Evolutionary conservation across 371 early-diverging fungal species (phyloP), one percentile per base, ranked within the genome.

Genomic region (Syncephalastrum sp.): DNA sequence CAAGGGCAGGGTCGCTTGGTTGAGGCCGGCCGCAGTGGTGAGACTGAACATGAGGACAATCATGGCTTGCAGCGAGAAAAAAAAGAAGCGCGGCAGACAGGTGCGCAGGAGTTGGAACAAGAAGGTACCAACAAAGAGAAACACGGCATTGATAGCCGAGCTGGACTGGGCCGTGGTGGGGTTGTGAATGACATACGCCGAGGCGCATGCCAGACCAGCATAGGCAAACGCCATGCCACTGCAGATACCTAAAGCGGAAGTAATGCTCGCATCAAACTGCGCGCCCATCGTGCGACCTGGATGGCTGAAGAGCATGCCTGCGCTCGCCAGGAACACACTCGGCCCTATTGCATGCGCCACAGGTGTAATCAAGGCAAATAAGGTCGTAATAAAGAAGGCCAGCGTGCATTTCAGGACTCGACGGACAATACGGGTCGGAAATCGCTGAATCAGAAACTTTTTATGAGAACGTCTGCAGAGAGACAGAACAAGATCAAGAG

Each of bases 361-460:
- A 0, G 70, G 75, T 3, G 38, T 57, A 42, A 82, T 76, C 19
- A 82, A 52, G 48, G 77, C 68, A 54, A 85, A 61, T 2, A 75
- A 47, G 1, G 75, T 67, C 0, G 80, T 62, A 3, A 81, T 43
- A 38, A 74, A 82, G 23, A 78, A 72, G 14, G 85, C 83, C 4
- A 78, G 52, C 2, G 77, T 68, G 45, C 78, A 78, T 63, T 82
- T 82, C 46, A 82, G 60, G 1, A 82, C 77, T 13, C 85, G 76
- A 50, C 79, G 74, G 23, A 82, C 67, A 19, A 82, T 75, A 60
- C 83, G 67, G 7, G 71, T 69, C 3, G 82, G 75, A 49, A 85
- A 78, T 47, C 64, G 65, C 45, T 48, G 55, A 54, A 70, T 68
- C 24, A 77, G 17, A 44, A 68, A 33, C 2, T 0, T 33, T 10